Conservation (phyloP, 129 eudicot genomes). For the carrot (Daucus carota) region DNA sequence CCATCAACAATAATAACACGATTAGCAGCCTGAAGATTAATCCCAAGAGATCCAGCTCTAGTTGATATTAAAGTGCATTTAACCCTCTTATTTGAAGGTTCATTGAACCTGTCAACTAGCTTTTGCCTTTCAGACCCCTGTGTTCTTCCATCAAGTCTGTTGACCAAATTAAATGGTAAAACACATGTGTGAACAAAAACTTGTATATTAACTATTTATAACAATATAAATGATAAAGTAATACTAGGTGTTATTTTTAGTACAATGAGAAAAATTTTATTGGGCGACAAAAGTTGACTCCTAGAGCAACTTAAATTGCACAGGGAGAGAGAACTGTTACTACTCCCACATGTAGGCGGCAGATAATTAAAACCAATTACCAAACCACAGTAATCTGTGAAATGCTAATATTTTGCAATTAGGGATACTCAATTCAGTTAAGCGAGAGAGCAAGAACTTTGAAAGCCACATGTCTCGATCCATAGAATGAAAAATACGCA, state of each 20-base stretch:
- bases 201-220: neutral
- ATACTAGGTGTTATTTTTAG: neutral
- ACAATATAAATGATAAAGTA: no score
- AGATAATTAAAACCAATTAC: neutral
- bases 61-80: constrained; percentile 90
- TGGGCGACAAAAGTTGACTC: neutral
- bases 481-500: constrained; percentile 23
- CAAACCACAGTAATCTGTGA: neutral
- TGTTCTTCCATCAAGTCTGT: constrained; percentile 93
- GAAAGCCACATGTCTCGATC: neutral
- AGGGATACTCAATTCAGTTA: neutral
- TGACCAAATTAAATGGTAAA: neutral
- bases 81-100: constrained; percentile 70
- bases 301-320: neutral
- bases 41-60: constrained; percentile 91
- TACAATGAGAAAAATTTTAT: neutral
- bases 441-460: neutral
- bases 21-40: constrained; percentile 96
- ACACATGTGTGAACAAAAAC: neutral
- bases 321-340: neutral
- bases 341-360: neutral
- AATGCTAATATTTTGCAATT: neutral
- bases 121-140: constrained; percentile 83
- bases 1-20: constrained; percentile 96
- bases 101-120: constrained; percentile 77